Percentiles rank a stretch among this genome's conserved stretches.
phyloP scores from a whole-genome alignment of 345 rosid species.

The Erucastrum elatum region DNA sequence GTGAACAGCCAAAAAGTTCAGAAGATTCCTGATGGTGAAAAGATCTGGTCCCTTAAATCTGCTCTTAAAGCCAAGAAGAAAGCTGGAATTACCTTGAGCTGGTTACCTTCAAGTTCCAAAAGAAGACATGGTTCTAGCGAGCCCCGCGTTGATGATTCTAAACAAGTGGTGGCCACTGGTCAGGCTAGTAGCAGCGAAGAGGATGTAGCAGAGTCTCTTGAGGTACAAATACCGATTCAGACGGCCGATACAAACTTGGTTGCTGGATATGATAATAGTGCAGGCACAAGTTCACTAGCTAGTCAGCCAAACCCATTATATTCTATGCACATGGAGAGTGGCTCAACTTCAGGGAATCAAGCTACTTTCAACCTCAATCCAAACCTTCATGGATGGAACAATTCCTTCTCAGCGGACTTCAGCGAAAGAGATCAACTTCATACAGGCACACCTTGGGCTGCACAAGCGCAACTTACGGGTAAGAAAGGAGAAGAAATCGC shows the following conservation, averaged over 20 bases:
- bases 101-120: slow-evolving; percentile 82
- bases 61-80: slow-evolving; percentile 46
- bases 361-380: slow-evolving; percentile 35
- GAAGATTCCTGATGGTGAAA: slow-evolving; percentile 66
- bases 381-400: slow-evolving; percentile 31
- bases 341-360: slow-evolving; percentile 24
- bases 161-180: slow-evolving; percentile 34
- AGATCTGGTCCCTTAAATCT: slow-evolving; percentile 61
- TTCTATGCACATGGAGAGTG: slow-evolving; percentile 15
- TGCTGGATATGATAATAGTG: slow-evolving; percentile 36
- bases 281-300: slow-evolving; percentile 25
- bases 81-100: slow-evolving; percentile 46
- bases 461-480: slow-evolving; percentile 57
- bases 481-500: slow-evolving; percentile 74
- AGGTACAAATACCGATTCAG: slow-evolving; percentile 36
- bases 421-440: slow-evolving; percentile 53
- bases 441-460: slow-evolving; percentile 47
- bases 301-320: slow-evolving; percentile 16
- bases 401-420: slow-evolving; percentile 37
- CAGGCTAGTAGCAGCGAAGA: slow-evolving; percentile 32
- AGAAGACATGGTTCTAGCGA: slow-evolving; percentile 54
- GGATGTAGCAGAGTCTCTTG: slow-evolving; percentile 28
- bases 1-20: slow-evolving; percentile 71
- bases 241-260: slow-evolving; percentile 38
- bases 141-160: slow-evolving; percentile 43